Evolutionary conservation across 148 eudicot species (phyloP), one percentile per base, ranked within the genome.

Genomic region (Cornus florida): DNA sequence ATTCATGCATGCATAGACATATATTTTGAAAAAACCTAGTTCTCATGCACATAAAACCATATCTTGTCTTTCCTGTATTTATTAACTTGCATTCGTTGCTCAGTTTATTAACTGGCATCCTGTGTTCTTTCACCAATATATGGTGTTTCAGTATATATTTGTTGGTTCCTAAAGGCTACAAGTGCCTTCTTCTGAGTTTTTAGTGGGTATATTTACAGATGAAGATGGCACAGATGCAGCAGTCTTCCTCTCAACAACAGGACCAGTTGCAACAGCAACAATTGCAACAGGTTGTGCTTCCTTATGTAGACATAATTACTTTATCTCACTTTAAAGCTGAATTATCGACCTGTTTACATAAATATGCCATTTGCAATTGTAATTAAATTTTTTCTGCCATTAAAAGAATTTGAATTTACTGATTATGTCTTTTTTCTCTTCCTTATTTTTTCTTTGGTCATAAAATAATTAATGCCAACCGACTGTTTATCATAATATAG

Each of bases 181-280:
- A 64, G 71, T 53, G 71, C 46, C 56, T 81, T 67, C 66, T 14
- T 67, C 71, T 79, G 70, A 23, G 77, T 75, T 67, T 76, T 71
- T 56, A 20, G 8, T 56, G 57, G 69, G 22, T 75, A 71, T 75
- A 43, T 79, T 59, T 66, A 82, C 90, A 95, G 99, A 91, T 91
- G 93, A 95, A 93, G 89, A 87, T 95, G 89, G 78, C 88, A 75
- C 99, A 95, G 80, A 88, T 91, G 88, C 99, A 89, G 56, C 98
- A 95, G 79, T 83, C 97, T 67, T 86, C 99, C 76, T 89, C 99
- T 76, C 92, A 88, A 88, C 99, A 93, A 83, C 98, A 89, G 83
- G 99, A 95, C 64, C 97, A 91, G 87, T 79, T 91, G 89, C 99
- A 93, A 84, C 98, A 91, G 84, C 28, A 28, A 28, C 99, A 93